Percentiles rank a stretch among this genome's conserved stretches.
Conservation (phyloP, 768 basidiomycete species). For the Podaxis sp. region DNA sequence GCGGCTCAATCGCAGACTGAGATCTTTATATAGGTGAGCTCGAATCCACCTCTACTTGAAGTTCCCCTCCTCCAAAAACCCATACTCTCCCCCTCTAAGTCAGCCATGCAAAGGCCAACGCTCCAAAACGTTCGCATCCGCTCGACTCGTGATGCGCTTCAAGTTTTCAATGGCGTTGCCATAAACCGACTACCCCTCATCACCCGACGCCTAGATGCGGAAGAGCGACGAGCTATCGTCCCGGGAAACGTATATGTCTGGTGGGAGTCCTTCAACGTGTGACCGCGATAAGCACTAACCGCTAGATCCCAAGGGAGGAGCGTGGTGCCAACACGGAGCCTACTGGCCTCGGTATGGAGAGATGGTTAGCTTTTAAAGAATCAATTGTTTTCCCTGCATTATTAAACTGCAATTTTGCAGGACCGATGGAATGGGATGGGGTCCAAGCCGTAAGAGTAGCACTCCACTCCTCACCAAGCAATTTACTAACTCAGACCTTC, state of each 20-base stretch:
- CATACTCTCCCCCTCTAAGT: slow-evolving; percentile 17
- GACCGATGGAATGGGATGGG: slow-evolving; percentile 78
- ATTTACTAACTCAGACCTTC: slow-evolving; percentile 17
- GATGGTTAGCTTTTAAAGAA: slow-evolving; percentile 49
- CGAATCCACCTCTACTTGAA: slow-evolving; percentile 22
- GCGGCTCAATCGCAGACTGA: slow-evolving; percentile 21
- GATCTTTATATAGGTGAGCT: slow-evolving; percentile 9
- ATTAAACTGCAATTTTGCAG: slow-evolving; percentile 22
- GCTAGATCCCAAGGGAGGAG: slow-evolving; percentile 55
- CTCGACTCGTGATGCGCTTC: slow-evolving; percentile 76
- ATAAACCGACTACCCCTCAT: slow-evolving; percentile 69
- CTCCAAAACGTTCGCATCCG: slow-evolving; percentile 75
- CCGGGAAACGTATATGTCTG: slow-evolving; percentile 86
- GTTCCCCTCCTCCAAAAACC: slow-evolving; percentile 12
- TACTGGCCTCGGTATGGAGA: slow-evolving; percentile 84
- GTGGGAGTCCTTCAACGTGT: slow-evolving; percentile 25
- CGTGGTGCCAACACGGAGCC: slow-evolving; percentile 80
- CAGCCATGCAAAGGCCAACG: slow-evolving; percentile 71
- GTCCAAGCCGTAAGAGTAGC: slow-evolving; percentile 65
- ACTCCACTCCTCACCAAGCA: neutral
- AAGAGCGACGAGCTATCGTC: slow-evolving; percentile 71
- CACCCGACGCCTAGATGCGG: slow-evolving; percentile 78
- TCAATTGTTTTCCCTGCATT: neutral
- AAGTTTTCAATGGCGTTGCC: slow-evolving; percentile 79
- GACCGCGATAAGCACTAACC: neutral